A percentile compares a stretch with the other conserved stretches of the same genome.
Evolutionary conservation across 169 alveolate genomes (phyloP).

Genomic region (Plasmodium berghei): DNA sequence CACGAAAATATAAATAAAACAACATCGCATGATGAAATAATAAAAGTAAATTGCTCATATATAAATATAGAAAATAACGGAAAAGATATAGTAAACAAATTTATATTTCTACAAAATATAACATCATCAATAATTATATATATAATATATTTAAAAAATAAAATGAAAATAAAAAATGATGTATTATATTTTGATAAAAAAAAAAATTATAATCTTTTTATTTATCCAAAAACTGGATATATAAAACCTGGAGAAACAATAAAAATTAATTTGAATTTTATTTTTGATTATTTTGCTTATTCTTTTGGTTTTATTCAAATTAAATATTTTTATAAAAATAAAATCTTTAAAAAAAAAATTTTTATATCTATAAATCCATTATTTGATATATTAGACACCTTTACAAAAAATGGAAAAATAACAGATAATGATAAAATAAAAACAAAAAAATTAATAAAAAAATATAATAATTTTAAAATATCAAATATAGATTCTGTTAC

Average conservation of each 20-base stretch:
- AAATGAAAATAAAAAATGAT: conserved; percentile 28
- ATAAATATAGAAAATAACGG: conserved; percentile 16
- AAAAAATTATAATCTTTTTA: conserved; percentile 19
- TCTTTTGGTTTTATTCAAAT: conserved; percentile 41
- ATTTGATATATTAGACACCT: no score
- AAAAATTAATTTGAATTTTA: conserved; percentile 24
- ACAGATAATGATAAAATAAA: no score
- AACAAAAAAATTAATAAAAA: no score
- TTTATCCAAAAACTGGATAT: conserved; percentile 49
- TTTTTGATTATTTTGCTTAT: conserved; percentile 31
- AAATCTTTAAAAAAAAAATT: conserved; percentile 7
- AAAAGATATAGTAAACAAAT: conserved; percentile 10
- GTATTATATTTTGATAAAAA: conserved; percentile 26
- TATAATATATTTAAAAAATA: conserved; percentile 11
- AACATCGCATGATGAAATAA: not conserved
- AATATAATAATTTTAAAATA: no score
- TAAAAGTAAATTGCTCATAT: not conserved
- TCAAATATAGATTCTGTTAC: no score
- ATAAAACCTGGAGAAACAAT: conserved; percentile 29
- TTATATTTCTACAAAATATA: conserved; percentile 1
- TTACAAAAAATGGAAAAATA: not conserved
- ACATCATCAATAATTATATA: conserved; percentile 22
- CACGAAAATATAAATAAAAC: not conserved
- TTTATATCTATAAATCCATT: conserved; percentile 28
- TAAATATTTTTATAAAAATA: conserved; percentile 13